phyloP scores from a whole-genome alignment of 176 grass and related monocot genomes.

The Rhipidocladum racemiflorum region DNA sequence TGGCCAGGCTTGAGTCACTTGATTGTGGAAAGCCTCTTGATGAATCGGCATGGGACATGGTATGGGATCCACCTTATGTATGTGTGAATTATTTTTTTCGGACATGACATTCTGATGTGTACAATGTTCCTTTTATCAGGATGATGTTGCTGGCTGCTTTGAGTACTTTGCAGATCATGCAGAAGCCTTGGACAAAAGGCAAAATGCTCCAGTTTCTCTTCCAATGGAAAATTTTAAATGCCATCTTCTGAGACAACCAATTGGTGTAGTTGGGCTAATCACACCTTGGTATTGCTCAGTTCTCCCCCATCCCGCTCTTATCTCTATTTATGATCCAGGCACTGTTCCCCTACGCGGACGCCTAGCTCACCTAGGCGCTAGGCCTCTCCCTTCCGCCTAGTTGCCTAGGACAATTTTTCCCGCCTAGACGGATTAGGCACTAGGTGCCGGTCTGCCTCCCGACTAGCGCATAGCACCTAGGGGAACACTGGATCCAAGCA shows the following conservation, averaged over 20 bases:
- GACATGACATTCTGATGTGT: not conserved
- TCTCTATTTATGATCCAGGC: not conserved
- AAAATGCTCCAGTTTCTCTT: constrained; percentile 73
- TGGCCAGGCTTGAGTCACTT: constrained; percentile 79
- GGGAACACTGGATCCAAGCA: too few relatives aligned
- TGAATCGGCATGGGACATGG: constrained; percentile 97
- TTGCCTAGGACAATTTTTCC: too few relatives aligned
- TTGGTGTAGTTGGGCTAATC: constrained; percentile 93
- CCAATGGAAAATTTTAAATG: constrained; percentile 90
- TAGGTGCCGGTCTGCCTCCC: too few relatives aligned
- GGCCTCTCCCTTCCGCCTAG: too few relatives aligned
- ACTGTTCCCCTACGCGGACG: too few relatives aligned
- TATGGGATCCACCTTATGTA: constrained; percentile 24
- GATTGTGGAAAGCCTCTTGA: constrained; percentile 95
- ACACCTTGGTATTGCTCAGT: constrained; percentile 75
- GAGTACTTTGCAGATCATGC: constrained; percentile 87
- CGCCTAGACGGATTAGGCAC: too few relatives aligned
- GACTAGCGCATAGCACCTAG: too few relatives aligned
- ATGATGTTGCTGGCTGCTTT: constrained; percentile 98
- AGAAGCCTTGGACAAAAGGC: constrained; percentile 78
- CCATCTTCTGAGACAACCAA: constrained; percentile 76
- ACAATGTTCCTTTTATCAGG: constrained; percentile 48
- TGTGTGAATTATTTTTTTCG: not conserved
- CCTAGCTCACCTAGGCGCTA: too few relatives aligned
- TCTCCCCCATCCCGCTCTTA: not conserved